These are phyloP conservation scores for Fusarium pseudoanthophilum DNA, from an alignment of 2,329 filamentous ascomycete species.

Conservation along the genomic window DNA sequence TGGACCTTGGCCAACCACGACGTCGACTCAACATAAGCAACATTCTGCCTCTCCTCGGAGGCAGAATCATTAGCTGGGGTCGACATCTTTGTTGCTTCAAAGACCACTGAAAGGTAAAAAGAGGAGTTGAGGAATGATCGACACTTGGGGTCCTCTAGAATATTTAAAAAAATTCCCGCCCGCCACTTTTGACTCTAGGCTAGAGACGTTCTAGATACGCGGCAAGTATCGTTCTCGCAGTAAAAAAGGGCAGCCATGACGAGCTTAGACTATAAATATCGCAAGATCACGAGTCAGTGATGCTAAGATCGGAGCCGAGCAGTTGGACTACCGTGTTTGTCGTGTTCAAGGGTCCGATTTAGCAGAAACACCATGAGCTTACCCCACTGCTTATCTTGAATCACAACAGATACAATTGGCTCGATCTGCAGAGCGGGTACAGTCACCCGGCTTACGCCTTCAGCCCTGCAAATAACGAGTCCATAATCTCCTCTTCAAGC, in stretches of 20 bases:
- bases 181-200: background rate
- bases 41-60: background rate
- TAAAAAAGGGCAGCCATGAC: background rate
- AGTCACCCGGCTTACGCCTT: constrained; percentile 10
- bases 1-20: constrained; percentile 47
- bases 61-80: background rate
- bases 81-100: constrained; percentile 8
- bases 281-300: background rate
- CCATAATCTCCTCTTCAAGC: constrained; percentile 5
- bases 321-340: background rate
- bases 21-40: constrained; percentile 8
- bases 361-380: background rate
- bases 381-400: background rate
- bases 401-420: background rate
- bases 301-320: background rate
- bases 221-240: background rate
- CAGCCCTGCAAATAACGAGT: constrained; percentile 31
- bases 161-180: background rate
- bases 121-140: constrained; percentile 9
- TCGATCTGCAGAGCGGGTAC: background rate
- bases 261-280: background rate
- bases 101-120: background rate
- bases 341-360: background rate
- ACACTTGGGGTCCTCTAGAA: background rate
- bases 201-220: background rate